Evolutionary conservation across 306 rosid genomes (phyloP).

Genomic region (Aeschynomene evenia): DNA sequence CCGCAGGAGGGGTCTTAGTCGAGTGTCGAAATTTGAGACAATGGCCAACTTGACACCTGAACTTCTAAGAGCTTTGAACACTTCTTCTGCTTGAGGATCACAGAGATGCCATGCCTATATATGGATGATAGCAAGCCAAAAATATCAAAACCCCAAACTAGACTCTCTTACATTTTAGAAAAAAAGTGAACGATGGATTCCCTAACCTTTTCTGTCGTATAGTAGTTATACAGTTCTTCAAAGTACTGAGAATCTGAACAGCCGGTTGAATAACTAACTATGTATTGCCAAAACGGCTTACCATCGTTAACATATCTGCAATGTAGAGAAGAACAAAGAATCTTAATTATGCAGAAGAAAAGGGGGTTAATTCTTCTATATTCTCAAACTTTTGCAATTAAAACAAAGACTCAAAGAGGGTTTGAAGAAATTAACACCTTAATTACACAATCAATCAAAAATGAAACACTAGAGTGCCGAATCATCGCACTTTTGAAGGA

Average conservation of each 20-base stretch:
- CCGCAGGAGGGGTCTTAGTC: conserved; percentile 78
- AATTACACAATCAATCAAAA: not conserved
- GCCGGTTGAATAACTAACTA: conserved; percentile 87
- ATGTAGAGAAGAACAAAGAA: conserved; percentile 4
- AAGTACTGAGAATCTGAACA: conserved; percentile 93
- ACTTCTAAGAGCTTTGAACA: conserved; percentile 67
- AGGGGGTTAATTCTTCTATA: not conserved
- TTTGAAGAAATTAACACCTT: not conserved
- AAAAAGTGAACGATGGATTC: conserved; percentile 6
- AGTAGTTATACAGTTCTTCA: conserved; percentile 88
- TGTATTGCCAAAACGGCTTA: conserved; percentile 95
- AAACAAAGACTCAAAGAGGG: not conserved
- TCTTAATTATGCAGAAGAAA: not conserved
- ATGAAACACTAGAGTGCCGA: not conserved
- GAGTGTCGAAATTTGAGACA: conserved; percentile 92
- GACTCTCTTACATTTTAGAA: not conserved
- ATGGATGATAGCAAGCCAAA: conserved; percentile 22
- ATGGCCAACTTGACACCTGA: conserved; percentile 82
- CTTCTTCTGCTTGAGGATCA: conserved; percentile 80
- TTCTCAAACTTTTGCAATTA: not conserved
- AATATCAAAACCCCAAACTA: conserved; percentile 14
- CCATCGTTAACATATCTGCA: conserved; percentile 96
- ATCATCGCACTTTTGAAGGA: not conserved
- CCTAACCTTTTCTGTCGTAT: conserved; percentile 79
- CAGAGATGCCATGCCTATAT: conserved; percentile 98